These are phyloP conservation scores for Diaporthe longicolla DNA, from an alignment of 2,329 filamentous ascomycete species.

Conservation along the genomic window DNA sequence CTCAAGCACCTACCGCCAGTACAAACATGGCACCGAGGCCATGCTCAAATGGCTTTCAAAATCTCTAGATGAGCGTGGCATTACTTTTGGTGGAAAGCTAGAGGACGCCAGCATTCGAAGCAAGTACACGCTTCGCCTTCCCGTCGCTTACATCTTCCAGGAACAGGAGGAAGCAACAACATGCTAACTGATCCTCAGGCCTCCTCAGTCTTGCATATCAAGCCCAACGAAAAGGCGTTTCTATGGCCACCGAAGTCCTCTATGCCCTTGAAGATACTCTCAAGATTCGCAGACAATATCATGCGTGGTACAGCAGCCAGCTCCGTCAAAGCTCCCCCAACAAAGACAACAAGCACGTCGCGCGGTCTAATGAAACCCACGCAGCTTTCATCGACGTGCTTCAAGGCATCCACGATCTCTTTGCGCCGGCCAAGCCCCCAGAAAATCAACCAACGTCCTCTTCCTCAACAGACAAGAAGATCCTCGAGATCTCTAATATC, in stretches of 20 bases:
- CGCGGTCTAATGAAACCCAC: not conserved
- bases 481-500: not conserved
- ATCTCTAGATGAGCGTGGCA: not conserved
- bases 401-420: slow-evolving; percentile 8
- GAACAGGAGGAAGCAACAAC: too few species aligned
- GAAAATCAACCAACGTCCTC: not conserved
- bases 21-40: not conserved
- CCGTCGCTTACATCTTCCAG: not conserved
- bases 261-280: not conserved
- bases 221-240: not conserved
- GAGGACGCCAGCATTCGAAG: not conserved
- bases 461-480: not conserved
- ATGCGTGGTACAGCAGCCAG: slow-evolving; percentile 5
- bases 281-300: slow-evolving; percentile 9
- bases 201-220: not conserved
- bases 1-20: not conserved
- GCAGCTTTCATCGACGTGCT: not conserved
- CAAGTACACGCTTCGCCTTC: not conserved
- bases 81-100: not conserved
- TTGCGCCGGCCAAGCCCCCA: not conserved
- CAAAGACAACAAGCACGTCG: not conserved
- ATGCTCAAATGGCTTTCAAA: not conserved
- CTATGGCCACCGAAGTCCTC: not conserved
- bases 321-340: not conserved
- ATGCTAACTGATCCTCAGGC: not conserved